phyloP scores from a whole-genome alignment of 768 basidiomycete genomes.

The Leucocoprinus sp. region DNA sequence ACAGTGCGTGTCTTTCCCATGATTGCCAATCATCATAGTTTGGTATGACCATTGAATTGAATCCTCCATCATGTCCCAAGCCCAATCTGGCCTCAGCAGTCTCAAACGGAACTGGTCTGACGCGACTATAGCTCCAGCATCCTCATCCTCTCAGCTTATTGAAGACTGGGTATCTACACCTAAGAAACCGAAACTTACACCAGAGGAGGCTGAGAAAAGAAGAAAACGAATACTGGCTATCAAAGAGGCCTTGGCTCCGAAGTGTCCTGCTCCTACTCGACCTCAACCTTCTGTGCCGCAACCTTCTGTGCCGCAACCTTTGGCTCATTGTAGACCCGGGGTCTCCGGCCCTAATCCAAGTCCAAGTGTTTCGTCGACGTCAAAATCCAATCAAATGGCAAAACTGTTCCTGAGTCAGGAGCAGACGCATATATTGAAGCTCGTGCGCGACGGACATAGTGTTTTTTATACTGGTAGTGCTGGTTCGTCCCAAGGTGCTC shows the following conservation, averaged over 20 bases:
- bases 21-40: neutral
- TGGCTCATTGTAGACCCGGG: constrained; percentile 19
- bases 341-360: constrained; percentile 14
- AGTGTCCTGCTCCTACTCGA: constrained; percentile 2
- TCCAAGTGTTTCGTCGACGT: constrained; percentile 9
- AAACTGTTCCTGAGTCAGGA: constrained; percentile 70
- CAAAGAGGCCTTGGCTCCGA: constrained; percentile 41
- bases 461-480: constrained; percentile 98
- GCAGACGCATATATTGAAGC: constrained; percentile 73
- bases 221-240: constrained; percentile 48
- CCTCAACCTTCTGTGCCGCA: constrained; percentile 15
- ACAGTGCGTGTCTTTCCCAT: constrained; percentile 17
- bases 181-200: constrained; percentile 22
- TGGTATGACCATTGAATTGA: neutral
- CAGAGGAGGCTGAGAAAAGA: constrained; percentile 19
- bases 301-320: constrained; percentile 21
- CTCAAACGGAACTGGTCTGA: constrained; percentile 58
- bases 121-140: constrained; percentile 18
- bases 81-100: constrained; percentile 52
- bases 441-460: constrained; percentile 67
- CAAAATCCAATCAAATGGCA: constrained; percentile 23
- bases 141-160: constrained; percentile 33
- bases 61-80: constrained; percentile 20
- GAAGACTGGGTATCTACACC: constrained; percentile 34
- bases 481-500: constrained; percentile 30